phyloP scores from a whole-genome alignment of 495 filamentous ascomycete genomes.

The Cladorrhinum samala region DNA sequence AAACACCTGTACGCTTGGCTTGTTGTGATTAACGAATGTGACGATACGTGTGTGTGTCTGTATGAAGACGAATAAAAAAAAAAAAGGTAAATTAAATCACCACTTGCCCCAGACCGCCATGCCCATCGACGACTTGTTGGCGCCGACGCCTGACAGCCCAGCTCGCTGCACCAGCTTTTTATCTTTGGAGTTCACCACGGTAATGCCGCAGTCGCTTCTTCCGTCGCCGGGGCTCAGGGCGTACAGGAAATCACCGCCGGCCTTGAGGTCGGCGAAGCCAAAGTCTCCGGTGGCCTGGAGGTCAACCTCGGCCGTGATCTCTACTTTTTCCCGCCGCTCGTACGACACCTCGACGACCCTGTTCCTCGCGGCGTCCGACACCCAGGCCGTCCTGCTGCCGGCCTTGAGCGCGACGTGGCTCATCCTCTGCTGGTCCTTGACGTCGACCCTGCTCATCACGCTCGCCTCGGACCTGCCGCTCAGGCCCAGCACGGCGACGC shows the following conservation, averaged over 20 bases:
- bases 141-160: conserved; percentile 17
- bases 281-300: conserved; percentile 38
- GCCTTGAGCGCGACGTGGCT: conserved; percentile 48
- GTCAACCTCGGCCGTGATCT: conserved; percentile 34
- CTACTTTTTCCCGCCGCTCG: conserved; percentile 33
- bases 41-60: too few species aligned
- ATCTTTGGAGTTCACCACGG: conserved; percentile 42
- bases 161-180: conserved; percentile 39
- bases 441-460: conserved; percentile 20
- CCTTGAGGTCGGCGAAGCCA: conserved; percentile 51
- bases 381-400: conserved; percentile 42
- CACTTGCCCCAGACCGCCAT: not conserved
- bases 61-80: not conserved
- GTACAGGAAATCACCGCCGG: conserved; percentile 47
- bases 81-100: not conserved
- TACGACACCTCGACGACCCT: conserved; percentile 48
- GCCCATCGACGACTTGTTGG: not conserved
- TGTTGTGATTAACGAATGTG: too few species aligned
- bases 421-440: conserved; percentile 47
- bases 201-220: conserved; percentile 36
- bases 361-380: conserved; percentile 47
- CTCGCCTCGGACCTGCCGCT: too few species aligned
- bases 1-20: too few species aligned
- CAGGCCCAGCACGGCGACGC: too few species aligned
- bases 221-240: conserved; percentile 49